A percentile compares a stretch with the other conserved stretches of the same genome.
Conservation (phyloP, 257 asterid species). For the Fraxinus excelsior region DNA sequence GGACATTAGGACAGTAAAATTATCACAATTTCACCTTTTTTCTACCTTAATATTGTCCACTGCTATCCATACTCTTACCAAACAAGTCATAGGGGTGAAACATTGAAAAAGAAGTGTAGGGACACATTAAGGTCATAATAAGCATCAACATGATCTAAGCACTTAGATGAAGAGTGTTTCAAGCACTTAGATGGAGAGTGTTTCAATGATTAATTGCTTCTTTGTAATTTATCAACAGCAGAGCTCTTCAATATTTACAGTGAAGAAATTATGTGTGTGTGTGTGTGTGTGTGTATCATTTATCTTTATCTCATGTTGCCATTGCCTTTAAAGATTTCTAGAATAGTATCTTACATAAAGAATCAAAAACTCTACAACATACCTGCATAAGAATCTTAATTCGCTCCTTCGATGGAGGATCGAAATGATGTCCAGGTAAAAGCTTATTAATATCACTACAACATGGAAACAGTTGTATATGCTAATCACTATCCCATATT, state of each 20-base stretch:
- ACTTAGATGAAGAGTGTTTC: not conserved
- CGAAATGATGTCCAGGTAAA: constrained; percentile 94
- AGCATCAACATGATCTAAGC: not conserved
- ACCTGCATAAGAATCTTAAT: constrained; percentile 65
- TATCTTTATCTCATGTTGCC: not conserved
- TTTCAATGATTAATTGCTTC: not conserved
- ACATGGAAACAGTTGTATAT: constrained; percentile 17
- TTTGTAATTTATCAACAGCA: not conserved
- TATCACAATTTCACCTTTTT: not conserved
- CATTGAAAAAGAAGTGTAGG: not conserved
- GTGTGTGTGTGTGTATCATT: not conserved
- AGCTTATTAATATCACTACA: constrained; percentile 84
- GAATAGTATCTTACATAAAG: not conserved
- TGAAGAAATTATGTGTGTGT: not conserved
- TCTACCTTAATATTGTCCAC: not conserved
- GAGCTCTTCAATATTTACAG: not conserved
- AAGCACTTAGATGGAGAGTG: no score
- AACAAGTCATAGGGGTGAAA: not conserved
- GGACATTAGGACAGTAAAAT: not conserved
- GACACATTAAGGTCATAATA: not conserved
- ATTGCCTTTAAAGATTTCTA: not conserved
- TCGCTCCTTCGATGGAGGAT: constrained; percentile 82
- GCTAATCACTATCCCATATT: not conserved
- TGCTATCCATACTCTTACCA: not conserved
- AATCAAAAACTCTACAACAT: constrained; percentile 14